Percentiles rank a stretch among this genome's conserved stretches.
phyloP scores from a whole-genome alignment of 1,284 basidiomycete species.

The Phellopilus nigrolimitatus region DNA sequence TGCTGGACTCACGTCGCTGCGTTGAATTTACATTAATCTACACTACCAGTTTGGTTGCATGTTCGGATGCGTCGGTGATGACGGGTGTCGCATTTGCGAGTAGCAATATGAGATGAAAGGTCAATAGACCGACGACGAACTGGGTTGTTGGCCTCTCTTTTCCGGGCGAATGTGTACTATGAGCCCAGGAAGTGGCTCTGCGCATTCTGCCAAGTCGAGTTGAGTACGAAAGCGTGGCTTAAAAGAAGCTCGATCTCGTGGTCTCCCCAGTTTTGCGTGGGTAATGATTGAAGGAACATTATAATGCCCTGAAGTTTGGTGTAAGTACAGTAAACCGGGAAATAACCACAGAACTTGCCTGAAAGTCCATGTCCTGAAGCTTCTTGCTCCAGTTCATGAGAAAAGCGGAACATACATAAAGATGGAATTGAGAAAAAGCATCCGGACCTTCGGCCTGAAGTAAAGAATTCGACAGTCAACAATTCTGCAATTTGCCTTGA shows the following conservation, averaged over 20 bases:
- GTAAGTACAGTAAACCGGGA: constrained; percentile 33
- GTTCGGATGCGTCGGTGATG: not conserved
- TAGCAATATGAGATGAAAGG: no score
- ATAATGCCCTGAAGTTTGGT: constrained; percentile 79
- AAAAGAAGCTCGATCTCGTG: constrained; percentile 94
- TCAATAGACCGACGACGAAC: no score
- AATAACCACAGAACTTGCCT: constrained; percentile 58
- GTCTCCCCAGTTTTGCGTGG: constrained; percentile 93
- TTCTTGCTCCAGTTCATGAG: constrained; percentile 90
- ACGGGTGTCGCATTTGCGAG: not conserved
- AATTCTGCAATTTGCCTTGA: constrained; percentile 9
- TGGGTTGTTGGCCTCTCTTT: no score
- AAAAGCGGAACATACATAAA: constrained; percentile 95
- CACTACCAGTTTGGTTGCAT: not conserved
- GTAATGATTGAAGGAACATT: constrained; percentile 96
- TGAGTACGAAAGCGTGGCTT: constrained; percentile 93
- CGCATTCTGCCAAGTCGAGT: constrained; percentile 90
- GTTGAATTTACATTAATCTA: not conserved
- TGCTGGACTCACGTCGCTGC: not conserved
- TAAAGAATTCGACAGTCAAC: constrained; percentile 34
- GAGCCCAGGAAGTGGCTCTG: constrained; percentile 77
- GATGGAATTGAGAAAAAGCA: constrained; percentile 94
- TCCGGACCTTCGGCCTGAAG: constrained; percentile 89
- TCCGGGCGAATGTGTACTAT: no score
- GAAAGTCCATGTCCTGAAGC: constrained; percentile 92